Conservation (phyloP, 352 stramenopile genomes). For the Pythium phragmiticola region DNA sequence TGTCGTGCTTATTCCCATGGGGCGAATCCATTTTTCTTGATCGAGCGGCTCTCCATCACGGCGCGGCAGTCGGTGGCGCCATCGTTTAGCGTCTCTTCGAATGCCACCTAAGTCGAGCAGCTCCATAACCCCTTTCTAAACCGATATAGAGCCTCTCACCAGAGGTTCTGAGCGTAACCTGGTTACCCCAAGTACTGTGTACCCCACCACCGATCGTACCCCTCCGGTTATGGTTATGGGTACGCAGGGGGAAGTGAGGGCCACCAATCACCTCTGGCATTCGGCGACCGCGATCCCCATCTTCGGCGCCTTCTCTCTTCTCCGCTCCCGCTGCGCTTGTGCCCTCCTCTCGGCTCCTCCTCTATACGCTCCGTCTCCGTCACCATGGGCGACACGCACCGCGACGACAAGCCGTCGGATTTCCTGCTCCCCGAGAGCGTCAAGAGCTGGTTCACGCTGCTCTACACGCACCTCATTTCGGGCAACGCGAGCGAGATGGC, state of each 20-base stretch:
- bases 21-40: neutral
- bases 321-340: neutral
- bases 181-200: too few species aligned
- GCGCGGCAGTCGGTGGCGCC: neutral
- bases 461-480: slow-evolving; percentile 83
- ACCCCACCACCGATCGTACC: slow-evolving; percentile 1
- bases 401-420: slow-evolving; percentile 85
- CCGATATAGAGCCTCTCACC: neutral
- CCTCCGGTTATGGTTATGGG: neutral
- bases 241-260: neutral
- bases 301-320: neutral
- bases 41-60: neutral
- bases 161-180: neutral
- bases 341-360: neutral
- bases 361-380: neutral
- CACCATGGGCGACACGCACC: slow-evolving; percentile 49
- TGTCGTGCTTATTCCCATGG: neutral
- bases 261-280: slow-evolving; percentile 1
- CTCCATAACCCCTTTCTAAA: slow-evolving; percentile 2
- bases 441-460: slow-evolving; percentile 88
- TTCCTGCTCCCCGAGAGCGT: slow-evolving; percentile 87
- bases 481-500: slow-evolving; percentile 83
- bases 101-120: neutral
- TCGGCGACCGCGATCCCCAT: neutral
- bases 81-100: neutral